Evolutionary conservation across 768 basidiomycete species (phyloP).

Genomic region (Suillus brevipes): DNA sequence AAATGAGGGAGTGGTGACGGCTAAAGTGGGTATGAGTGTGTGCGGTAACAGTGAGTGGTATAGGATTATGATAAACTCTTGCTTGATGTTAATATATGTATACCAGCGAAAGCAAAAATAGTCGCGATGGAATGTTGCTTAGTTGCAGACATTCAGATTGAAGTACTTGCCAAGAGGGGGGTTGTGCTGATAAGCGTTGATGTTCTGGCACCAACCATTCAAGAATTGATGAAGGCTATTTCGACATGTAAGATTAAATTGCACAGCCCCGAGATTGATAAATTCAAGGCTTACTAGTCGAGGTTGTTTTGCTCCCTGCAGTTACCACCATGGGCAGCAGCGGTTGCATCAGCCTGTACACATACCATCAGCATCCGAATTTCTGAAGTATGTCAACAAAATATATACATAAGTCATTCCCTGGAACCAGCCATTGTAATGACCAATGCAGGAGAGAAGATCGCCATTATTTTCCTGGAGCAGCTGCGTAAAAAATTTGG

Average conservation of each 20-base stretch:
- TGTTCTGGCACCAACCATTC: slow-evolving; percentile 71
- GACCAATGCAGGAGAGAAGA: slow-evolving; percentile 58
- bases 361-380: slow-evolving; percentile 2
- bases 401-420: slow-evolving; percentile 57
- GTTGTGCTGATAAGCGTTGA: slow-evolving; percentile 46
- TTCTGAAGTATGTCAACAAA: slow-evolving; percentile 10
- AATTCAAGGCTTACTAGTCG: slow-evolving; percentile 75
- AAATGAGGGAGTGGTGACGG: slow-evolving; percentile 4
- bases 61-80: background rate
- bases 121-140: slow-evolving; percentile 5
- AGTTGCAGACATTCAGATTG: slow-evolving; percentile 50
- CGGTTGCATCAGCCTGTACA: slow-evolving; percentile 53
- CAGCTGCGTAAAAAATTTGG: slow-evolving; percentile 59
- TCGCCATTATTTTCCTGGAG: slow-evolving; percentile 44
- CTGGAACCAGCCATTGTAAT: slow-evolving; percentile 73
- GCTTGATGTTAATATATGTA: background rate
- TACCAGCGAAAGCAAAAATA: background rate
- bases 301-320: slow-evolving; percentile 81
- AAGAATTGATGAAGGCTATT: slow-evolving; percentile 64
- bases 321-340: slow-evolving; percentile 52
- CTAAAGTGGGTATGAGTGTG: background rate
- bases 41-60: background rate
- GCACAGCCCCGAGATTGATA: background rate
- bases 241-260: background rate
- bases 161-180: slow-evolving; percentile 62